These are phyloP conservation scores for Dactylellina cionopaga DNA, from an alignment of 2,329 filamentous ascomycete species.

Conservation along the genomic window DNA sequence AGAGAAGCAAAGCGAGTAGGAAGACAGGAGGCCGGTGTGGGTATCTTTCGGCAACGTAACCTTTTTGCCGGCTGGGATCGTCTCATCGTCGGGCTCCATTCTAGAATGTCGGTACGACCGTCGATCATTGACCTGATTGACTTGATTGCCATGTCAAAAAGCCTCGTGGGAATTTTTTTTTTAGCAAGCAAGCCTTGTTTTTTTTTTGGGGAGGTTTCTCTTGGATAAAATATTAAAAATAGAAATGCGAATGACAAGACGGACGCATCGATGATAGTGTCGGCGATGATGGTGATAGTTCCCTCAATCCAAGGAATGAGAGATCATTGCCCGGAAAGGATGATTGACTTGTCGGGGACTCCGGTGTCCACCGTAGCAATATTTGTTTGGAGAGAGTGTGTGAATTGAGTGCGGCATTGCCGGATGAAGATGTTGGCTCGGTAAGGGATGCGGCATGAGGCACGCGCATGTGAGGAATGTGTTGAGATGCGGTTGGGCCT, in stretches of 20 bases:
- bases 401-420: slow-evolving; percentile 38
- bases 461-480: slow-evolving; percentile 49
- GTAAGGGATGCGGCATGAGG: slow-evolving; percentile 44
- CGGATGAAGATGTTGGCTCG: slow-evolving; percentile 10
- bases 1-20: slow-evolving; percentile 26
- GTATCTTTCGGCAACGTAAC: slow-evolving; percentile 34
- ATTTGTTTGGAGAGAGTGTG: neutral
- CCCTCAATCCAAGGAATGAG: slow-evolving; percentile 6
- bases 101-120: slow-evolving; percentile 37
- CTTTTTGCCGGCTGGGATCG: slow-evolving; percentile 33
- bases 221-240: slow-evolving; percentile 5
- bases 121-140: slow-evolving; percentile 27
- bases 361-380: neutral
- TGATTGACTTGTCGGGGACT: slow-evolving; percentile 29
- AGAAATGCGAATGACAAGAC: neutral
- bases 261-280: neutral
- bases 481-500: slow-evolving; percentile 46
- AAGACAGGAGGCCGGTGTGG: slow-evolving; percentile 21
- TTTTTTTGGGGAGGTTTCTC: neutral
- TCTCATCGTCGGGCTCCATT: slow-evolving; percentile 22
- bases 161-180: slow-evolving; percentile 20
- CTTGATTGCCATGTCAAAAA: slow-evolving; percentile 22
- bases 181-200: neutral
- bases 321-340: slow-evolving; percentile 20
- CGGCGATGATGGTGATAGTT: slow-evolving; percentile 18